These are phyloP conservation scores for Fusarium papillatum DNA, from an alignment of 2,329 filamentous ascomycete genomes.

Conservation along the genomic window DNA sequence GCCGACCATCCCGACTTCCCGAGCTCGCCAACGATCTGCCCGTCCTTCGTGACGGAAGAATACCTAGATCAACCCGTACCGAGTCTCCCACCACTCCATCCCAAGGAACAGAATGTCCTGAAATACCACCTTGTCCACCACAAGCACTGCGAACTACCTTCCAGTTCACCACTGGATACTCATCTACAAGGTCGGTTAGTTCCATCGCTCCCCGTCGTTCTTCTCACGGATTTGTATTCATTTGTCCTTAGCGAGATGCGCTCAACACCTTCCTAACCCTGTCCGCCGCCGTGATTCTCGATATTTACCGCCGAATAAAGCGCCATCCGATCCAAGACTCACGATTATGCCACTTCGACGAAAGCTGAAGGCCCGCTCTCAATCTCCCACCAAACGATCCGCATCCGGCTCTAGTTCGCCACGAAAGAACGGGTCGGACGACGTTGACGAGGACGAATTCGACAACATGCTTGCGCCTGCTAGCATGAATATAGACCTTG, in stretches of 20 bases:
- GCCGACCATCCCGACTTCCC: not conserved
- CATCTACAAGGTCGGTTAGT: conserved; percentile 3
- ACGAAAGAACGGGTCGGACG: not conserved
- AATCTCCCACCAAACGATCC: conserved; percentile 5
- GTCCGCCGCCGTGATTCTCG: not conserved
- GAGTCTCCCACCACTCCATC: conserved; percentile 2
- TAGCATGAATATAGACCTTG: not conserved
- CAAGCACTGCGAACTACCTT: conserved; percentile 5
- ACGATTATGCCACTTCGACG: not conserved
- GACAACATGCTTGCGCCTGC: conserved; percentile 10
- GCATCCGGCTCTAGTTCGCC: conserved; percentile 12
- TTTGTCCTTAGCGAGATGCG: conserved; percentile 8
- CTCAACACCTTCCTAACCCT: conserved; percentile 4
- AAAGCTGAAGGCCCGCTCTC: not conserved
- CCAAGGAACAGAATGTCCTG: conserved; percentile 12
- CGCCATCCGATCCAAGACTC: not conserved
- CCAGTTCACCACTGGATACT: not conserved
- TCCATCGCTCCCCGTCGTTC: no score
- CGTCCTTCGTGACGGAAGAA: conserved; percentile 9
- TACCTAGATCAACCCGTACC: conserved; percentile 12
- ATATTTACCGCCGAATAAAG: not conserved
- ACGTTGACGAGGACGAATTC: conserved; percentile 1
- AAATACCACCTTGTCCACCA: conserved; percentile 9
- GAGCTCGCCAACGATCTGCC: not conserved
- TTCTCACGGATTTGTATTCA: not conserved